These are phyloP conservation scores for Saccharomyces kudriavzevii DNA, from an alignment of 805 yeast genomes.

Conservation along the genomic window DNA sequence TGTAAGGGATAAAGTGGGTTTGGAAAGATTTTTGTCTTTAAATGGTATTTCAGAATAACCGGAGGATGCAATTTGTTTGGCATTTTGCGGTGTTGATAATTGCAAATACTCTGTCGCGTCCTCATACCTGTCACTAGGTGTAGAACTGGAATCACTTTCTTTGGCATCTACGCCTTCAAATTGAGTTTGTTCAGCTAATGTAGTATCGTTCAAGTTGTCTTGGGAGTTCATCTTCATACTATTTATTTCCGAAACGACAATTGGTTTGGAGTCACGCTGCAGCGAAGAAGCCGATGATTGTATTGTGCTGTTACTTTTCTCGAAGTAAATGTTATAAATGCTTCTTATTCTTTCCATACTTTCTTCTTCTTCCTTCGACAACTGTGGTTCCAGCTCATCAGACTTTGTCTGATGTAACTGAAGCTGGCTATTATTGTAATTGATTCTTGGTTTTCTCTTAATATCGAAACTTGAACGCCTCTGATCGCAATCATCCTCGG, in stretches of 20 bases:
- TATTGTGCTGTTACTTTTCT: constrained; percentile 31
- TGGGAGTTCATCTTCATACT: not conserved
- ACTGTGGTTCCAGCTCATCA: constrained; percentile 24
- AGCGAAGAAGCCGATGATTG: not conserved
- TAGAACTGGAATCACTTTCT: not conserved
- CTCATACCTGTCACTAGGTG: not conserved
- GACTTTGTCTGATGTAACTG: not conserved
- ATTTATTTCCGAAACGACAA: not conserved
- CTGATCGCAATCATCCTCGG: not conserved
- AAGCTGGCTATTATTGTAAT: constrained; percentile 21
- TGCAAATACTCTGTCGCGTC: not conserved
- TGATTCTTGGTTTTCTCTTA: not conserved
- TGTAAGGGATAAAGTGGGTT: not conserved
- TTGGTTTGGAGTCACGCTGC: not conserved
- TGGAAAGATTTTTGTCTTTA: not conserved
- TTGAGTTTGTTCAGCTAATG: not conserved
- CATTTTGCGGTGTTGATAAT: not conserved
- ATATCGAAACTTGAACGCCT: not conserved
- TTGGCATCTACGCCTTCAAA: not conserved
- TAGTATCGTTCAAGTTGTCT: not conserved
- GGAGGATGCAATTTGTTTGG: not conserved
- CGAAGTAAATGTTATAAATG: constrained; percentile 69
- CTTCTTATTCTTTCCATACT: constrained; percentile 66
- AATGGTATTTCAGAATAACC: not conserved
- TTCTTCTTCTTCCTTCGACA: constrained; percentile 54